Evolutionary conservation across 106 monocot genomes (phyloP).

Genomic region (Chionographis japonica): DNA sequence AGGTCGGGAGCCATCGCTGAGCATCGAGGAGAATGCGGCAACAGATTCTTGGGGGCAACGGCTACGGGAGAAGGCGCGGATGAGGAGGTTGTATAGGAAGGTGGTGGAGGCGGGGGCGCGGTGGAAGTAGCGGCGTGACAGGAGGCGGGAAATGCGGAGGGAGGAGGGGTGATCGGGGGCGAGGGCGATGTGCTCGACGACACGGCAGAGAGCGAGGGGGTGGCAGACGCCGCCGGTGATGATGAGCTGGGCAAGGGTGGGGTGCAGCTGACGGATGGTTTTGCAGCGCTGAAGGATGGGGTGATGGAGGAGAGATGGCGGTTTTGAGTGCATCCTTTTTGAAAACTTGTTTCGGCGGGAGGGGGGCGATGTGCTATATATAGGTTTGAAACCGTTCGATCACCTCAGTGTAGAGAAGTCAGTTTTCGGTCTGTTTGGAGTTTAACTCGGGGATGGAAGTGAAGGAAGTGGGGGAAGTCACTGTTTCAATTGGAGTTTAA

Average conservation of each 20-base stretch:
- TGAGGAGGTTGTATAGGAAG: constrained; percentile 49
- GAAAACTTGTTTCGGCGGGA: not conserved
- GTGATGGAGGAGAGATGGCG: not conserved
- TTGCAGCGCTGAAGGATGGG: not conserved
- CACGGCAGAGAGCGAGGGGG: constrained; percentile 19
- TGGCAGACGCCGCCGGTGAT: constrained; percentile 18
- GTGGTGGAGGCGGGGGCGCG: constrained; percentile 36
- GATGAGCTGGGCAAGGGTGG: constrained; percentile 7
- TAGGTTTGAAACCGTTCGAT: not conserved
- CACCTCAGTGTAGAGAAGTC: not conserved
- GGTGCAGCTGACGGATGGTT: constrained; percentile 5
- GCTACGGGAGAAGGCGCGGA: constrained; percentile 26
- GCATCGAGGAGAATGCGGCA: constrained; percentile 27
- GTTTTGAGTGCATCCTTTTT: not conserved
- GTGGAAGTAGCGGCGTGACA: constrained; percentile 37
- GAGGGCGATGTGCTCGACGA: constrained; percentile 11
- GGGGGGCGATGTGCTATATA: not conserved
- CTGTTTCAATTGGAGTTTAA: too few species aligned
- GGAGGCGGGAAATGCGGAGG: constrained; percentile 21
- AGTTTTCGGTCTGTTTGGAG: too few species aligned
- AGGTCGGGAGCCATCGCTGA: constrained; percentile 12
- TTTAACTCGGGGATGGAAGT: too few species aligned
- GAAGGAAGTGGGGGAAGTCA: too few species aligned
- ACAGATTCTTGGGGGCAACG: constrained; percentile 18
- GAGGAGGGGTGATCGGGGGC: constrained; percentile 8